Conservation (phyloP, 75 land plant species). For the Sequoiadendron giganteum region DNA sequence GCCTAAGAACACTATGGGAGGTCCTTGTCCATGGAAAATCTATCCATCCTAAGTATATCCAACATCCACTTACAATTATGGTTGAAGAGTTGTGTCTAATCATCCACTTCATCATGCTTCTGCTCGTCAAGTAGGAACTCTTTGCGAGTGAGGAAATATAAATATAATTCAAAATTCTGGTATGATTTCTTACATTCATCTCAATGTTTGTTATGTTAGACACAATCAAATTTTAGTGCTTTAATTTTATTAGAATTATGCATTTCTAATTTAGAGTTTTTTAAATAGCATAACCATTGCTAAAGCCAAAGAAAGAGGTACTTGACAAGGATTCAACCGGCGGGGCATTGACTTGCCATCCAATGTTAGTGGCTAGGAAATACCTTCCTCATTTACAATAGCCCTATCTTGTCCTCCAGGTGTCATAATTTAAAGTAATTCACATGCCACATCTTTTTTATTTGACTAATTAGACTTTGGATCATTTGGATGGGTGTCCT, state of each 20-base stretch:
- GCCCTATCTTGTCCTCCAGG: no score
- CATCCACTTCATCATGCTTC: not conserved
- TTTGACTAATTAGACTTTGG: no score
- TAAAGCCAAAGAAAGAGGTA: no score
- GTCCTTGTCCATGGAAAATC: no score
- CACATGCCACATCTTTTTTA: no score
- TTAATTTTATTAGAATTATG: not conserved
- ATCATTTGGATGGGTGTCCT: no score
- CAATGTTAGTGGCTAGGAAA: not conserved
- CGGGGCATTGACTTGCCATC: no score
- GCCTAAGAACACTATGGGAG: no score
- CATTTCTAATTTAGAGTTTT: not conserved
- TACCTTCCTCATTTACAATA: not conserved
- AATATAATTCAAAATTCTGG: conserved; percentile 26
- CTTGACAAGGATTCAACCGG: no score
- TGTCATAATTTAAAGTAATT: no score
- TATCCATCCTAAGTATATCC: no score
- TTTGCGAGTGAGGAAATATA: not conserved
- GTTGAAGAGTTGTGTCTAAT: not conserved
- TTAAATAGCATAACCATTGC: not conserved
- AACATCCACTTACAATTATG: not conserved
- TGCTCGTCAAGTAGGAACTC: not conserved
- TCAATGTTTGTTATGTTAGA: no score
- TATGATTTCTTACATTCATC: not conserved
- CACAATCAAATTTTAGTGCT: not conserved